Percentiles rank a stretch among this genome's conserved stretches.
Conservation (phyloP, 495 filamentous ascomycete species). For the Aspergillus incahuasiensis region DNA sequence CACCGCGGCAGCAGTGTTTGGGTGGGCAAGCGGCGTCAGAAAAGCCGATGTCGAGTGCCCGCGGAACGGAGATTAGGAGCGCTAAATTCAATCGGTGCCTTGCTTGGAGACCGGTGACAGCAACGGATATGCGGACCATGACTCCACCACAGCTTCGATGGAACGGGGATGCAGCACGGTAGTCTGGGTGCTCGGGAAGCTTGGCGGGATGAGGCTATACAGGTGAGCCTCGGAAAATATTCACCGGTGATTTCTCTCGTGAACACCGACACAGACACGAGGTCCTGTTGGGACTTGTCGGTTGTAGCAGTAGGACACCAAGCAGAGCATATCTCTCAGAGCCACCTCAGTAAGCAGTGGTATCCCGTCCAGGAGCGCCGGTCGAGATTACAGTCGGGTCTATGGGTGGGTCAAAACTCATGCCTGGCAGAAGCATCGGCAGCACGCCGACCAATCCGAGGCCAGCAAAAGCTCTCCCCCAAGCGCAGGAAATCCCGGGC, state of each 20-base stretch:
- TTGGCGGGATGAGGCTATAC: not conserved
- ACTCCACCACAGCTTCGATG: not conserved
- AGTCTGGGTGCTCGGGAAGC: not conserved
- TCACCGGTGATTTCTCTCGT: too few species aligned
- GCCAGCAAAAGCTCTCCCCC: not conserved
- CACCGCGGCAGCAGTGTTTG: not conserved
- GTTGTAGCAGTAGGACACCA: too few species aligned
- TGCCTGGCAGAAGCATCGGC: conserved; percentile 8
- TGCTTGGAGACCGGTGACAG: not conserved
- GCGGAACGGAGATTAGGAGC: conserved; percentile 15
- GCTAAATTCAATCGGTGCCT: not conserved
- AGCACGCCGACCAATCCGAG: conserved; percentile 8
- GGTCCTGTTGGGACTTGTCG: too few species aligned
- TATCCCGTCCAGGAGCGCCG: too few species aligned
- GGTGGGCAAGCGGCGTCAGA: not conserved
- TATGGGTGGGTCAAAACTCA: not conserved
- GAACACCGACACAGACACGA: too few species aligned
- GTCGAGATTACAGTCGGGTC: too few species aligned
- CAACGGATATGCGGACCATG: not conserved
- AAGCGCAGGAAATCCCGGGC: not conserved
- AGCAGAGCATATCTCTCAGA: too few species aligned
- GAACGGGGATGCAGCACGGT: conserved; percentile 1
- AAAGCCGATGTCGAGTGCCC: conserved; percentile 15
- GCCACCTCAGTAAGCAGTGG: too few species aligned
- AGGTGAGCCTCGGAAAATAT: not conserved